Evolutionary conservation across 2,329 filamentous ascomycete genomes (phyloP), one percentile per base, ranked within the genome.

Genomic region (Parasarocladium wereldwijsianum): DNA sequence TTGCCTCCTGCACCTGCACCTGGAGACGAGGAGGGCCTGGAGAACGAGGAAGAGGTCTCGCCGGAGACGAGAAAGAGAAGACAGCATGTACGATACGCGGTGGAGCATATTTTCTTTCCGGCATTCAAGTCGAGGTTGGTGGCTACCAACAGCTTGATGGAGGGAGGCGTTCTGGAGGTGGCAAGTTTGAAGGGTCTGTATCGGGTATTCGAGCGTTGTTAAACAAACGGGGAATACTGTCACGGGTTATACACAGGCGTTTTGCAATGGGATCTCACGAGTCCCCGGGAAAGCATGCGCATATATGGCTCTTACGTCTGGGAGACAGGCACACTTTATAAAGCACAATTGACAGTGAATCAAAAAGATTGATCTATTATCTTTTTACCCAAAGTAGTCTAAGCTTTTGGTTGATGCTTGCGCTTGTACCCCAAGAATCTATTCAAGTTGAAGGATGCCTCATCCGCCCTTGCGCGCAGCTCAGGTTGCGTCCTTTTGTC

Each of bases 131-230:
- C 78, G 5, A 66, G 85, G 34, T 55, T 98, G 26, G 72, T 96
- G 33, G 86, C 83, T 13, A 94, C 90, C 7, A 77, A 70, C 39
- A 64, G 67, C 5, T 55, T 96, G 43, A 70, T 92, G 55, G 71
- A 75, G 29, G 79, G 74, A 1, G 68, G 62, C 7, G 72, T 93
- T 8, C 58, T 93, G 26, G 87, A 98, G 53, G 73, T 93, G 28
- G 87, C 90, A 2, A 84, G 92, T 55, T 53, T 96, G 35, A 96
- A 93, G 52, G 85, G 86, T 0, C 49, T 98, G 34, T 98, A 98
- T 52, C 64, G 82, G 26, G 86, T 96, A 3, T 98, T 98, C 62
- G 90, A 98, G 56, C 63, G 90, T 32, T 96, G 90, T 51, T 96
- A 52, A 69, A n/a, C n/a, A n/a, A n/a, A n/a, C n/a, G n/a, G n/a